These are phyloP conservation scores for Yarrowia sp. DNA, from an alignment of 805 yeast species.

Conservation along the genomic window DNA sequence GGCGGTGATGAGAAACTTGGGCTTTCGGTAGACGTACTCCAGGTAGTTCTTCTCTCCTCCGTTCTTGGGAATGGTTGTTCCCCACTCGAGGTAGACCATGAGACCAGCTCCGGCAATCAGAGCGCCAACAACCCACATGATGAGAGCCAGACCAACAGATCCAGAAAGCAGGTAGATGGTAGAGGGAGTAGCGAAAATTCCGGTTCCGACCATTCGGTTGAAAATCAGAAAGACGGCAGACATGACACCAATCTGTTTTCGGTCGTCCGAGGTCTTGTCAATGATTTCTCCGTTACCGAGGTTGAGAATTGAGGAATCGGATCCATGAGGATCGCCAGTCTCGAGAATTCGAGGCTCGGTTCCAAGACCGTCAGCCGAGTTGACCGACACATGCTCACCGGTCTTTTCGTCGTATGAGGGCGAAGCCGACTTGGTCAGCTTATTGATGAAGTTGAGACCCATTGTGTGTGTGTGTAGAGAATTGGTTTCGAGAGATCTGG, in stretches of 20 bases:
- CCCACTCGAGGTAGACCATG: slow-evolving; percentile 76
- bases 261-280: slow-evolving; percentile 22
- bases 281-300: slow-evolving; percentile 22
- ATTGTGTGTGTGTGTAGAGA: background rate
- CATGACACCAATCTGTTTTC: slow-evolving; percentile 46
- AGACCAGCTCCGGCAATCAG: slow-evolving; percentile 63
- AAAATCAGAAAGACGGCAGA: slow-evolving; percentile 65
- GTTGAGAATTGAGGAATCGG: slow-evolving; percentile 17
- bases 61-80: slow-evolving; percentile 71
- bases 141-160: slow-evolving; percentile 66
- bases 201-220: slow-evolving; percentile 73
- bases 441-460: slow-evolving; percentile 25
- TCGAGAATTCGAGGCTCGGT: slow-evolving; percentile 10
- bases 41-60: slow-evolving; percentile 86
- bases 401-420: slow-evolving; percentile 14
- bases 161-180: slow-evolving; percentile 55
- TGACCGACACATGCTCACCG: background rate
- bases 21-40: slow-evolving; percentile 67
- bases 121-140: slow-evolving; percentile 75
- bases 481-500: background rate
- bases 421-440: slow-evolving; percentile 8
- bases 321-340: slow-evolving; percentile 8
- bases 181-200: slow-evolving; percentile 71
- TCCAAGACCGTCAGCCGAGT: slow-evolving; percentile 10
- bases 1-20: slow-evolving; percentile 63